Evolutionary conservation across 768 basidiomycete species (phyloP), one percentile per base, ranked within the genome.

Genomic region (Holtermannia corniformis): DNA sequence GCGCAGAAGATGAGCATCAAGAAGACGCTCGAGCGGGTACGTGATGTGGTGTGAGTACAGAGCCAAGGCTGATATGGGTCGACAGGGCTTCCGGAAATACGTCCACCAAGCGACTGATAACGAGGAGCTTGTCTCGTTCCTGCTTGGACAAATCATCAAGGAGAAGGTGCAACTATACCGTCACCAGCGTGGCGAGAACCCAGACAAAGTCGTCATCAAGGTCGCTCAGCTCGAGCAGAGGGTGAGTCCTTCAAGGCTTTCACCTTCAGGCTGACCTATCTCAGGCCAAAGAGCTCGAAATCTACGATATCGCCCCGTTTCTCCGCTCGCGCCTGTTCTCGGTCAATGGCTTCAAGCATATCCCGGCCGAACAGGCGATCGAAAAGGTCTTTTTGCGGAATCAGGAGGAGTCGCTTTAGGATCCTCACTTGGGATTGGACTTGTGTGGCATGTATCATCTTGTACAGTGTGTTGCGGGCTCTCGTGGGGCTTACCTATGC

Each of bases 1-100:
- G 86, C 95, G 23, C 95, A 99, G 72, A 99, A 99, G 78, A 84
- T 91, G 80, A 89, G 87, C 54, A 93, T 97, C 76, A 96, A 96
- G 79, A 95, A 90, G 76, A 92, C 91, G 2, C 76, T 99, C 43
- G 90, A 99, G 73, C 79, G 95, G 65, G 93, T 93, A 62, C 60
- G 83, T 78, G 11, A 25, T 28, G 13, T 50, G 1, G 19, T 46
- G 32, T 37, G 32, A 37, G 32, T 7, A 16, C 19, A 14, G 16
- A 10, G 16, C 19, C 24, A 25, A 27, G 3, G 12, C n/a, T n/a
- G n/a, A n/a, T n/a, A n/a, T n/a, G n/a, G n/a, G n/a, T n/a, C n/a
- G 12, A 46, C 56, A 95, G 89, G 83, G 89, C 50, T 96, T 95
- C 84, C 81, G 93, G 57, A 97, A 96, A 74, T 99, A 99, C 73